phyloP scores from a whole-genome alignment of 2,329 filamentous ascomycete species.

The Periconia sp. region DNA sequence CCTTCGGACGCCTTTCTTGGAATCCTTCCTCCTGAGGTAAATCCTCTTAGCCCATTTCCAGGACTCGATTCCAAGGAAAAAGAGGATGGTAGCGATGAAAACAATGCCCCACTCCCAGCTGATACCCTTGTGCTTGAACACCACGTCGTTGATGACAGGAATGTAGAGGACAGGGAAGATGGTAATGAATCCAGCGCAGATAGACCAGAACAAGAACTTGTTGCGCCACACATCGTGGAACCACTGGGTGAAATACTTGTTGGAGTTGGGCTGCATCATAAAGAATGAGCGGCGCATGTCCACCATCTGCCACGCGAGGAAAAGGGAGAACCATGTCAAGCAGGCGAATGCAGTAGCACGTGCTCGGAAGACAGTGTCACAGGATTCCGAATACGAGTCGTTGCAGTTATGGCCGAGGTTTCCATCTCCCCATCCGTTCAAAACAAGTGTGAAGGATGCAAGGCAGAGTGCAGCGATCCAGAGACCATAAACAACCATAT shows the following conservation, averaged over 20 bases:
- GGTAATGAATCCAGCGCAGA: slow-evolving; percentile 48
- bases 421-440: slow-evolving; percentile 38
- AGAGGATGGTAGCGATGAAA: slow-evolving; percentile 61
- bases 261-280: slow-evolving; percentile 67
- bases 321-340: slow-evolving; percentile 75
- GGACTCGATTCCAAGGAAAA: slow-evolving; percentile 64
- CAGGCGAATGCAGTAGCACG: slow-evolving; percentile 73
- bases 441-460: slow-evolving; percentile 38
- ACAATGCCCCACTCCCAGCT: slow-evolving; percentile 72
- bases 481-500: slow-evolving; percentile 43
- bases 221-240: slow-evolving; percentile 70
- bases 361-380: slow-evolving; percentile 50
- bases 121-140: slow-evolving; percentile 68
- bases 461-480: slow-evolving; percentile 40
- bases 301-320: slow-evolving; percentile 78
- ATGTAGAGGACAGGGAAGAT: slow-evolving; percentile 61
- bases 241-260: slow-evolving; percentile 61
- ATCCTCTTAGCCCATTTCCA: slow-evolving; percentile 70
- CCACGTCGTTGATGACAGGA: slow-evolving; percentile 64
- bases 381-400: slow-evolving; percentile 31
- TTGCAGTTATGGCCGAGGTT: slow-evolving; percentile 39
- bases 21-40: slow-evolving; percentile 31
- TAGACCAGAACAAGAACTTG: slow-evolving; percentile 59
- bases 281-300: slow-evolving; percentile 74
- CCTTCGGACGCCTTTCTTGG: slow-evolving; percentile 19